Evolutionary conservation across 1,284 basidiomycete genomes (phyloP), one percentile per base, ranked within the genome.

Genomic region (Rhodotorula mucilaginosa): DNA sequence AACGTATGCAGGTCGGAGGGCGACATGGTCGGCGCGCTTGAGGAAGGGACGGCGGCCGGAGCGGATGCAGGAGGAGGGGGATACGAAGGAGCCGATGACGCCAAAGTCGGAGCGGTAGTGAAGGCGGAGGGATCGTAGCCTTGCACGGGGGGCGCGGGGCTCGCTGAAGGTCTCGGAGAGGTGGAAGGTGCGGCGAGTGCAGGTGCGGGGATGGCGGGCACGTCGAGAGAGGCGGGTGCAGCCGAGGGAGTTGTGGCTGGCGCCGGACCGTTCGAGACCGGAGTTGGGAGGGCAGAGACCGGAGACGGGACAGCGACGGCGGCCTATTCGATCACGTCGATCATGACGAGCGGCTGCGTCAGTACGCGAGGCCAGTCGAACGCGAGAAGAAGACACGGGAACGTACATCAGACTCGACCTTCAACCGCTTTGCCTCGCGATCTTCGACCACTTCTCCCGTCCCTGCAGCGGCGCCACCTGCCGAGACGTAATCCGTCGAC

Each of bases 11-110:
- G 48, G 5, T 74, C 73, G 13, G 68, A 63, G 2, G 73, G 70
- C 3, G 73, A 72, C 63, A 74, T 74, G 26, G 73, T 74, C 54
- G 72, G 64, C n/a, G 61, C 61, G 18, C 39, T 39, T 39, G 31
- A 34, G 4, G 39, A 13, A 12, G 57, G 31, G 15, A 58, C 48
- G 34, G 59, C 23, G 2, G 61, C 23, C 4, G 62, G 58, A 10
- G 72, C 49, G n/a, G 69, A 26, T 0, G 59, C 19, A 21, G 57
- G 26, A 26, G 63, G 19, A 6, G 61, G 51, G 29, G 66, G 49
- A 12, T 49, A 26, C 15, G 70, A 44, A 7, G 65, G 47, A 16
- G 62, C 68, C 23, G 70, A 62, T 1, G 64, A 58, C 13, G 70
- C 60, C 26, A 65, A 58, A 3, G 71, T 64, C 12, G 65, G 71